A percentile compares a stretch with the other conserved stretches of the same genome.
These are phyloP conservation scores for Plasmodium gaboni DNA, from an alignment of 169 alveolate genomes.

Conservation along the genomic window DNA sequence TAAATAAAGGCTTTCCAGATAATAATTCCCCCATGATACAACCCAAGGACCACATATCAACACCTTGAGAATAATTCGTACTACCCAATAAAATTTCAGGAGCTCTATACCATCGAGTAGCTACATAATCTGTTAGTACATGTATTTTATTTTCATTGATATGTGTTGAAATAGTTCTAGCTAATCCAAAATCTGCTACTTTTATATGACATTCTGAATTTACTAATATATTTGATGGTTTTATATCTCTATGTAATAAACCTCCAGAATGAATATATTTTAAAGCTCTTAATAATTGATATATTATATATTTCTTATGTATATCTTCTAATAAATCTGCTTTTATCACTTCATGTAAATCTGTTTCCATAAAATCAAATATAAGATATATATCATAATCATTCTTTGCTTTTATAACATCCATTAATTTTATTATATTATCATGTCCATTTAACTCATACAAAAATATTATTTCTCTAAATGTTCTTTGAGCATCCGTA, in stretches of 20 bases:
- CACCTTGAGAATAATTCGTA: conserved; percentile 98
- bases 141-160: conserved; percentile 87
- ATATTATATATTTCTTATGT: conserved; percentile 94
- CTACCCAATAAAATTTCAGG: conserved; percentile 98
- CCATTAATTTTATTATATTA: conserved; percentile 93
- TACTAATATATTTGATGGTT: conserved; percentile 97
- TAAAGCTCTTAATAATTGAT: conserved; percentile 93
- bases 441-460: conserved; percentile 94
- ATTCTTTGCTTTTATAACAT: conserved; percentile 97
- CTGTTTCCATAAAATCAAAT: conserved; percentile 98
- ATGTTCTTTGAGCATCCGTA: conserved; percentile 99
- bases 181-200: conserved; percentile 98
- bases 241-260: conserved; percentile 98
- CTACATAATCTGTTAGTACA: conserved; percentile 97
- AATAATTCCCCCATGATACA: conserved; percentile 98
- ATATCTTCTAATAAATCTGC: conserved; percentile 97
- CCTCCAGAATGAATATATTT: conserved; percentile 96
- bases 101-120: conserved; percentile 99
- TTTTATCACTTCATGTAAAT: conserved; percentile 98
- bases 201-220: conserved; percentile 98
- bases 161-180: conserved; percentile 91
- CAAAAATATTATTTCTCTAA: conserved; percentile 98
- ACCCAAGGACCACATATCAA: conserved; percentile 99
- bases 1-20: conserved; percentile 97
- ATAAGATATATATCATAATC: conserved; percentile 98